Evolutionary conservation across 495 filamentous ascomycete species (phyloP).

Genomic region (Lepidopterella palustris): DNA sequence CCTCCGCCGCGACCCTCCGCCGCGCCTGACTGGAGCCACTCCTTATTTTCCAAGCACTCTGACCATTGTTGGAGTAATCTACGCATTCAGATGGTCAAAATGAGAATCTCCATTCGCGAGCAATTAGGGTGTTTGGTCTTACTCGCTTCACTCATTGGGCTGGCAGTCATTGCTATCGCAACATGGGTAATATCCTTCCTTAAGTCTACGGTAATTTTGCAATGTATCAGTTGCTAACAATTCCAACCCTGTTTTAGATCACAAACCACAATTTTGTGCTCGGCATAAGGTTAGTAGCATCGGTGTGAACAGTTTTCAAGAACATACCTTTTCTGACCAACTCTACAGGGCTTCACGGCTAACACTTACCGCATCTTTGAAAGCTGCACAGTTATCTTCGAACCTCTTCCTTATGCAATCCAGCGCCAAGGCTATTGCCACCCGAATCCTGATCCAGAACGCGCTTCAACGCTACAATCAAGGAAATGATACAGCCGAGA

Average conservation of each 20-base stretch:
- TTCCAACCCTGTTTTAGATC: constrained; percentile 45
- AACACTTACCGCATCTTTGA: constrained; percentile 73
- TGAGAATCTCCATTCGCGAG: constrained; percentile 78
- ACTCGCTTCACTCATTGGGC: constrained; percentile 58
- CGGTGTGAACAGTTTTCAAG: too few relatives aligned
- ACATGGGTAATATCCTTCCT: constrained; percentile 42
- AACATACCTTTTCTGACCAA: neutral
- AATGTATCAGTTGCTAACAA: constrained; percentile 15
- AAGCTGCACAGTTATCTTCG: constrained; percentile 71
- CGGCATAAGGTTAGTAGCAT: constrained; percentile 47
- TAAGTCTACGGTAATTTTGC: neutral
- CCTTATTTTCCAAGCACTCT: neutral
- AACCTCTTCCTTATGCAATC: constrained; percentile 68
- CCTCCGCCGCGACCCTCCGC: neutral
- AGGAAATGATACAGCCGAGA: constrained; percentile 46
- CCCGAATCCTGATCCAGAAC: constrained; percentile 59
- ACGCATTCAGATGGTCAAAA: constrained; percentile 39
- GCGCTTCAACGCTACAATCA: constrained; percentile 56
- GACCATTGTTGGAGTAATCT: neutral
- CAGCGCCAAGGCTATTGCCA: constrained; percentile 57
- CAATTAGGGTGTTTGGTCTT: constrained; percentile 73
- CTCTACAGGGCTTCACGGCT: constrained; percentile 47
- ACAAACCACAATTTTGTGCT: constrained; percentile 71
- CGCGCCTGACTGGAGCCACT: neutral
- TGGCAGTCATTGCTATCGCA: constrained; percentile 59